A percentile compares a stretch with the other conserved stretches of the same genome.
These are phyloP conservation scores for Phialophora verrucosa DNA, from an alignment of 2,329 filamentous ascomycete species.

Conservation along the genomic window DNA sequence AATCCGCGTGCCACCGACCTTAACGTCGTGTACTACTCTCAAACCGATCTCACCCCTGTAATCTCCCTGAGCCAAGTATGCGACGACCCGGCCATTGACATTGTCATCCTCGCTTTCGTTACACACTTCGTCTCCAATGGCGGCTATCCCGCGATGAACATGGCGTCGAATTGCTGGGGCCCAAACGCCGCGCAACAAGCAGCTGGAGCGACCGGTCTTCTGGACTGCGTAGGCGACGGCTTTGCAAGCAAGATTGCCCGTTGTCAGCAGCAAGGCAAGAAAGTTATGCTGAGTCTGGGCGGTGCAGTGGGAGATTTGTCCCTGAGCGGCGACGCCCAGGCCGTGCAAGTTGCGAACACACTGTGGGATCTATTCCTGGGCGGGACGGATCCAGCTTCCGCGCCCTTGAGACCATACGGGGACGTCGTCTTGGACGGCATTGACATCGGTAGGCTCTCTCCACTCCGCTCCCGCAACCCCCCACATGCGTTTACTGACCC, in stretches of 20 bases:
- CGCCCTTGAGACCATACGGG: constrained; percentile 56
- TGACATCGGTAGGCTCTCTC: constrained; percentile 53
- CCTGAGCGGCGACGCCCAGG: constrained; percentile 49
- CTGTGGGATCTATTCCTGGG: constrained; percentile 60
- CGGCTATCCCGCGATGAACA: constrained; percentile 39
- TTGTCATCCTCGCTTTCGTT: constrained; percentile 44
- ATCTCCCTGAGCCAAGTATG: constrained; percentile 39
- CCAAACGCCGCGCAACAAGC: constrained; percentile 31
- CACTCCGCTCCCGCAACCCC: constrained; percentile 38
- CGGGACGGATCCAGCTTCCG: constrained; percentile 42
- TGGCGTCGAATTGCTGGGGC: constrained; percentile 40
- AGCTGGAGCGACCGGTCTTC: constrained; percentile 38
- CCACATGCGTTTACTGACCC: neutral
- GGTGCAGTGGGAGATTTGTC: constrained; percentile 51
- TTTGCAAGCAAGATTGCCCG: constrained; percentile 36
- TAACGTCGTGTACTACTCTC: constrained; percentile 41
- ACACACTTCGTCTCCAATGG: constrained; percentile 33
- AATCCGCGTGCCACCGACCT: constrained; percentile 31
- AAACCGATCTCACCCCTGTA: constrained; percentile 36
- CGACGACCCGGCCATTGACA: constrained; percentile 41
- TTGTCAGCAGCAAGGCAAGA: constrained; percentile 52
- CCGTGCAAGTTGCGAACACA: constrained; percentile 56
- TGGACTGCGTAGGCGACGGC: constrained; percentile 38
- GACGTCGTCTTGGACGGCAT: constrained; percentile 57
- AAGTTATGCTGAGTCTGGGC: constrained; percentile 55